Base-by-base conservation (phyloP, 148 eudicot species). In the Fallopia convolvulus region DNA sequence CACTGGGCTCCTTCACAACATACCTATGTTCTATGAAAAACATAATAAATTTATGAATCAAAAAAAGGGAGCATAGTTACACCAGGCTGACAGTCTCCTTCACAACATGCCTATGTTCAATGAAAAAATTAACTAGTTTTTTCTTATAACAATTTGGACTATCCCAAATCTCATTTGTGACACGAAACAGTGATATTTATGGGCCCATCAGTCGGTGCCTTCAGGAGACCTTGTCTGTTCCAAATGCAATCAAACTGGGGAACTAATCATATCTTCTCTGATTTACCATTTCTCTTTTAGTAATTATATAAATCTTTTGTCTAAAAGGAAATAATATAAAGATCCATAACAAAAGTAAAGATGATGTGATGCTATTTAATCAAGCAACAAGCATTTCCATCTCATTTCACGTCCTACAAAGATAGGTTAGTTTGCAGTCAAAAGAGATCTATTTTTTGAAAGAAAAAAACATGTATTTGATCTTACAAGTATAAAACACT, bases 231-330 rank as follows among this genome's bases (percentile, higher is more conserved):
- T 66, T 66, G 32, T 21, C 2, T 20, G 6, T 12, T 21, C 39
- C 36, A 61, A 63, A 63, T 63, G 70, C 70, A 63, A 63, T 66
- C 72, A 66, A 66, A 66, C 72, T 66, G 72, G 72, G 71, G 72
- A 33, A 8, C 15, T 66, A 6, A 32, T 32, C 41, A 23, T 32
- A 66, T 14, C 41, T 66, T 66, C 20, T 11, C 72, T 33, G n/a
- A 33, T 36, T 66, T 36, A 10, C 42, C 20, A 66, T 33, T 15
- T 66, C 44, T 33, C 7, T 66, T 66, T 26, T 63, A 4, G 33
- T 20, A 20, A 52, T 52, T 6, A 14, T 21, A 36, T 36, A 4
- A n/a, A 52, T 18, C 63, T 56, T 6, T 21, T 6, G 20, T 66
- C n/a, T 30, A 66, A 4, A 14, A 32, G 12, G 33, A 66, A 33